A percentile compares a stretch with the other conserved stretches of the same genome.
phyloP scores from a whole-genome alignment of 345 rosid species.

The Citrus reticulata region DNA sequence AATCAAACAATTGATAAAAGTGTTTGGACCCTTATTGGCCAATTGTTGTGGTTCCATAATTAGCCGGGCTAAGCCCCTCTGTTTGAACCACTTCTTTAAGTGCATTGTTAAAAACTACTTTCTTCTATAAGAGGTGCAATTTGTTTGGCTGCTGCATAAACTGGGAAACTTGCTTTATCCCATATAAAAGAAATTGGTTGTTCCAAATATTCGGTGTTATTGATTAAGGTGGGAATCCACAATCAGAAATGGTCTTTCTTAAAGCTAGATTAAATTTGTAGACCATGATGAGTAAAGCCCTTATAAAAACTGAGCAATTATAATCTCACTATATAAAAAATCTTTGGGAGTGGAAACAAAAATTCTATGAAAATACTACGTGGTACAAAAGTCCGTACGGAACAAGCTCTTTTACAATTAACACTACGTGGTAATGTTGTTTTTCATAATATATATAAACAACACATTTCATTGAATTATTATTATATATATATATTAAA shows the following conservation, averaged over 20 bases:
- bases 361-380: too few species aligned
- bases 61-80: background rate
- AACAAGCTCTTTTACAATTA: too few species aligned
- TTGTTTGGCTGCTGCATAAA: background rate
- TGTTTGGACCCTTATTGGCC: background rate
- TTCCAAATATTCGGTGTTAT: background rate
- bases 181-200: background rate
- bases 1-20: conserved; percentile 13
- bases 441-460: background rate
- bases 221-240: background rate
- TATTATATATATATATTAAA: background rate
- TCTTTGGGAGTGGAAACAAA: too few species aligned
- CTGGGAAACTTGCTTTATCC: background rate
- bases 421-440: too few species aligned
- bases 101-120: background rate
- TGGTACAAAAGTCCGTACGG: too few species aligned
- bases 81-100: background rate
- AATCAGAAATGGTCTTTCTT: background rate
- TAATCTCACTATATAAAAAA: too few species aligned
- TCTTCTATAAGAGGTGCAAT: background rate
- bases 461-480: background rate
- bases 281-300: background rate
- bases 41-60: background rate
- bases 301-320: too few species aligned
- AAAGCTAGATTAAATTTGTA: background rate